phyloP scores from a whole-genome alignment of 139 green algal genomes.

The Trebouxia sp. region DNA sequence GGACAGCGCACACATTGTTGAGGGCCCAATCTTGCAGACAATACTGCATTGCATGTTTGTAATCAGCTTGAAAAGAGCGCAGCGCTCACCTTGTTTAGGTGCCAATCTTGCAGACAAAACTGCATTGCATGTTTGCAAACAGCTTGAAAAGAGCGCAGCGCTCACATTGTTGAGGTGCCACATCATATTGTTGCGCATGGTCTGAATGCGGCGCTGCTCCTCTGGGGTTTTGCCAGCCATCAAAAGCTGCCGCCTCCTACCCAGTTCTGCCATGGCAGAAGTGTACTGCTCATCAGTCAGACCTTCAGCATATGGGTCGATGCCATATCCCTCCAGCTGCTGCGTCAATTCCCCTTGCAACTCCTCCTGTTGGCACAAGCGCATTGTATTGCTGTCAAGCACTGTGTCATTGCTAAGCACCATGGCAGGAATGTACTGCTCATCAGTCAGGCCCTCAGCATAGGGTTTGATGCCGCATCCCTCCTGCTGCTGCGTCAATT shows the following conservation, averaged over 20 bases:
- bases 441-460: constrained; percentile 24
- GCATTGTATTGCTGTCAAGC: no score
- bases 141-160: not conserved
- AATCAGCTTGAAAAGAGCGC: not conserved
- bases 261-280: constrained; percentile 27
- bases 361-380: not conserved
- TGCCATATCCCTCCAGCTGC: constrained; percentile 17
- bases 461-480: constrained; percentile 15
- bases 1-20: no score
- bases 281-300: constrained; percentile 24
- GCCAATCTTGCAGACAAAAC: constrained; percentile 11
- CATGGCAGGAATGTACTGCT: constrained; percentile 20
- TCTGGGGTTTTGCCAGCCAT: not conserved
- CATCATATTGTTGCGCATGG: constrained; percentile 27
- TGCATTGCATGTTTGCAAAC: not conserved
- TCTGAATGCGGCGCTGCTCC: constrained; percentile 13
- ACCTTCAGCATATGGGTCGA: constrained; percentile 18
- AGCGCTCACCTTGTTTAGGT: constrained; percentile 8
- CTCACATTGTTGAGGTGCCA: constrained; percentile 29
- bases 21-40: not conserved
- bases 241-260: not conserved
- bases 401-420: no score
- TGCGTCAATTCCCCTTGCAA: constrained; percentile 8
- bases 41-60: not conserved
- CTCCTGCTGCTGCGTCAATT: constrained; percentile 1